Percentiles rank a stretch among this genome's conserved stretches.
Conservation (phyloP, 495 filamentous ascomycete genomes). For the Opeltia flavorubescens region DNA sequence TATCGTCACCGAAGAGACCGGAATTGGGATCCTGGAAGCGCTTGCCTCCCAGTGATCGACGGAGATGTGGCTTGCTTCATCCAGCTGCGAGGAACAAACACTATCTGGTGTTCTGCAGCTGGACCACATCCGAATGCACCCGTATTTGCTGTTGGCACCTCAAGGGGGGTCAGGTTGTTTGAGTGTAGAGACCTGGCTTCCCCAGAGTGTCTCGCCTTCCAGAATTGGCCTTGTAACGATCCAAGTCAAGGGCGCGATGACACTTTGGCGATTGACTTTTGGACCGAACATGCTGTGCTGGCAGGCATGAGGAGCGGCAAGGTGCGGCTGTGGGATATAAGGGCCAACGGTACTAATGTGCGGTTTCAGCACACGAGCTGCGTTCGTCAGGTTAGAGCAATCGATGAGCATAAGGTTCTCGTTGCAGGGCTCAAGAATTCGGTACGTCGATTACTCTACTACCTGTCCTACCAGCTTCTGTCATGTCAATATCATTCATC, state of each 20-base stretch:
- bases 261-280: slow-evolving; percentile 9
- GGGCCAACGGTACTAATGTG: slow-evolving; percentile 3
- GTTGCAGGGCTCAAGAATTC: slow-evolving; percentile 7
- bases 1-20: not conserved
- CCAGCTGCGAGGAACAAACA: not conserved
- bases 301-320: slow-evolving; percentile 3
- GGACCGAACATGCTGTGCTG: slow-evolving; percentile 1
- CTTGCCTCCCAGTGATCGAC: not conserved
- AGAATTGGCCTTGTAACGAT: not conserved
- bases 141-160: slow-evolving; percentile 7
- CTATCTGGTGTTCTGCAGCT: slow-evolving; percentile 6
- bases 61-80: not conserved
- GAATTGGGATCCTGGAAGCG: not conserved
- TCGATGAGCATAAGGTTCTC: slow-evolving; percentile 3
- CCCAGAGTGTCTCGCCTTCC: slow-evolving; percentile 1
- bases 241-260: slow-evolving; percentile 1
- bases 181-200: not conserved
- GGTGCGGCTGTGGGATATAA: slow-evolving; percentile 8
- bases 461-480: no score
- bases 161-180: not conserved
- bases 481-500: not conserved
- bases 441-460: no score
- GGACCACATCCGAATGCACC: not conserved
- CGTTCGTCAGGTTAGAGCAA: slow-evolving; percentile 4
- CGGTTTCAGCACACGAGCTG: slow-evolving; percentile 3